These are phyloP conservation scores for Xylaria curta DNA, from an alignment of 495 filamentous ascomycete genomes.

Conservation along the genomic window DNA sequence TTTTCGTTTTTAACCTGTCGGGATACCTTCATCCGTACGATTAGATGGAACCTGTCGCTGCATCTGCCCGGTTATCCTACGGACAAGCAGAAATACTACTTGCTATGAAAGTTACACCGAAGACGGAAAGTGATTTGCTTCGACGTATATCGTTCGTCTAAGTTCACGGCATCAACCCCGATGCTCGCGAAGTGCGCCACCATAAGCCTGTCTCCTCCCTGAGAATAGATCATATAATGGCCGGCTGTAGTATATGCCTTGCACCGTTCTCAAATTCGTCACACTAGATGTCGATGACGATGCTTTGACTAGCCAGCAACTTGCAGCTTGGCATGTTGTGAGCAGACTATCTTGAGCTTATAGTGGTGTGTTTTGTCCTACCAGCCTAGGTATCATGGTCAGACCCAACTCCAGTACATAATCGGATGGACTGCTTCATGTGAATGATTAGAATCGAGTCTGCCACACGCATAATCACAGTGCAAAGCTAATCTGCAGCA, in stretches of 20 bases:
- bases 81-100: not conserved
- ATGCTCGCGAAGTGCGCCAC: not conserved
- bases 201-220: not conserved
- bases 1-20: not conserved
- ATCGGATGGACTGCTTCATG: not conserved
- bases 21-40: not conserved
- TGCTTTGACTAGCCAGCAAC: not conserved
- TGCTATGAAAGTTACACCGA: not conserved
- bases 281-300: not conserved
- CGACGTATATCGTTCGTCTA: not conserved
- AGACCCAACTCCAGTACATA: not conserved
- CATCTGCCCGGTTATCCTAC: not conserved
- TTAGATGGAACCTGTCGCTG: not conserved
- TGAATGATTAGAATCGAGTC: not conserved
- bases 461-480: not conserved
- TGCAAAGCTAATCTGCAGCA: not conserved
- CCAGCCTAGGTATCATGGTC: not conserved
- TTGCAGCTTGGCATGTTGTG: not conserved
- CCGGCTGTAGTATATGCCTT: not conserved
- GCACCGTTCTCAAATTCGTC: too few species aligned
- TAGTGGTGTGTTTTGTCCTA: not conserved
- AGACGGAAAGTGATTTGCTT: not conserved
- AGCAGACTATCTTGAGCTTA: not conserved
- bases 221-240: not conserved
- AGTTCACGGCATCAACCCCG: not conserved